A percentile compares a stretch with the other conserved stretches of the same genome.
Conservation (phyloP, 441 rosid genomes). For the Rhodomyrtus psidioides region DNA sequence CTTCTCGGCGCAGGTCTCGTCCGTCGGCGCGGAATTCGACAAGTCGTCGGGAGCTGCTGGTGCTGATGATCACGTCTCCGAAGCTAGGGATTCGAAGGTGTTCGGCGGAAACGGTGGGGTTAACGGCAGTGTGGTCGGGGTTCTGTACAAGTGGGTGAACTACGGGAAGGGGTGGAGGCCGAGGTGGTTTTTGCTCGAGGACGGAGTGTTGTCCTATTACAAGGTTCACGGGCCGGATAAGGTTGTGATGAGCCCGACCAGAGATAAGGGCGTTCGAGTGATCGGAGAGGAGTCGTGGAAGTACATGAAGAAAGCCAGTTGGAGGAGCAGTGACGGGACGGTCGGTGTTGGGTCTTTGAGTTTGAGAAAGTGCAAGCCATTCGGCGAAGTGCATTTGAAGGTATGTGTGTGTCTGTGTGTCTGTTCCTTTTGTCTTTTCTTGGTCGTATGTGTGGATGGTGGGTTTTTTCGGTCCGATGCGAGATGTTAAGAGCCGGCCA, state of each 20-base stretch:
- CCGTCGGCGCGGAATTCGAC: constrained; percentile 46
- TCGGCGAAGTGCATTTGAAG: constrained; percentile 91
- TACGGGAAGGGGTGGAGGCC: constrained; percentile 93
- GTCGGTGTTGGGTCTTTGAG: not conserved
- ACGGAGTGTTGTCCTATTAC: constrained; percentile 84
- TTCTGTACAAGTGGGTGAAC: constrained; percentile 92
- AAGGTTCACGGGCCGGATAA: constrained; percentile 90
- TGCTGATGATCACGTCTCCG: constrained; percentile 15
- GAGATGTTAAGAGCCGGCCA: not conserved
- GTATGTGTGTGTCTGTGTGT: constrained; percentile 13
- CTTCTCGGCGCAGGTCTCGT: constrained; percentile 57
- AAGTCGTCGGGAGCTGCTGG: constrained; percentile 12
- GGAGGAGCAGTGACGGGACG: constrained; percentile 26
- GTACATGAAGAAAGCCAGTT: constrained; percentile 63
- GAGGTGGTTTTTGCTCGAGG: constrained; percentile 81
- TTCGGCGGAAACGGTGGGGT: constrained; percentile 29
- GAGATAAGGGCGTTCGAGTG: constrained; percentile 53
- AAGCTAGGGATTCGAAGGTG: constrained; percentile 37
- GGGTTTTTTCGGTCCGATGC: not conserved
- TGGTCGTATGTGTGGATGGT: not conserved
- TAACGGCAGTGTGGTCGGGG: constrained; percentile 55
- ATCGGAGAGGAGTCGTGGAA: constrained; percentile 79
- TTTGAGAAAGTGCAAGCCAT: constrained; percentile 54
- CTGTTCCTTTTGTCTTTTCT: not conserved
- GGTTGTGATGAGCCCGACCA: constrained; percentile 54